phyloP scores from a whole-genome alignment of 352 stramenopile species.

The Phytophthora rubi region DNA sequence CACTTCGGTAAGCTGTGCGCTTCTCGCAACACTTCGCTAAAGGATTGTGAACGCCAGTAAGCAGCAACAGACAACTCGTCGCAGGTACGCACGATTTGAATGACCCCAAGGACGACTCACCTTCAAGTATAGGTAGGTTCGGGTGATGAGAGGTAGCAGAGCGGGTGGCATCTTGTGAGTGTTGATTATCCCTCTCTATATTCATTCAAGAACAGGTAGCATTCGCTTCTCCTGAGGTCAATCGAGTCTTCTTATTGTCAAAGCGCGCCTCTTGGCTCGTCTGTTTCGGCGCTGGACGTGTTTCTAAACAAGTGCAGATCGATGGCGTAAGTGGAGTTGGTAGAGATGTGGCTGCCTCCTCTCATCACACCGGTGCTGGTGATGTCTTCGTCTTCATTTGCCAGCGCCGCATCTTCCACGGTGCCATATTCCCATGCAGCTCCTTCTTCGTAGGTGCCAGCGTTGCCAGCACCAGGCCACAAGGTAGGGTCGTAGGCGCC shows the following conservation, averaged over 20 bases:
- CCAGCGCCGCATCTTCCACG: slow-evolving; percentile 8
- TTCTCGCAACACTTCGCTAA: slow-evolving; percentile 70
- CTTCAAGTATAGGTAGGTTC: slow-evolving; percentile 19
- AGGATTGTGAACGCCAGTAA: slow-evolving; percentile 36
- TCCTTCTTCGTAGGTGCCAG: slow-evolving; percentile 15
- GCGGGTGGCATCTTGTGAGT: slow-evolving; percentile 19
- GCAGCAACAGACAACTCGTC: background rate
- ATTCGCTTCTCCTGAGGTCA: slow-evolving; percentile 22
- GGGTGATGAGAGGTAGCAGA: slow-evolving; percentile 22
- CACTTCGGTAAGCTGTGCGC: slow-evolving; percentile 87
- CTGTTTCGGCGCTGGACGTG: slow-evolving; percentile 23
- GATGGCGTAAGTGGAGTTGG: slow-evolving; percentile 63
- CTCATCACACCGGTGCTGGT: background rate
- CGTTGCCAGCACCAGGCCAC: slow-evolving; percentile 18
- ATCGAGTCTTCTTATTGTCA: slow-evolving; percentile 24
- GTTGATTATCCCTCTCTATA: slow-evolving; percentile 34
- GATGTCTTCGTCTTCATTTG: slow-evolving; percentile 19
- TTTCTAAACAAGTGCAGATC: slow-evolving; percentile 44
- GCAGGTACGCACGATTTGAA: slow-evolving; percentile 3
- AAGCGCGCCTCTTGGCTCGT: slow-evolving; percentile 26
- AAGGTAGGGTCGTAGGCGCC: slow-evolving; percentile 18
- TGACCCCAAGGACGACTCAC: background rate
- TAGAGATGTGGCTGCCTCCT: slow-evolving; percentile 38
- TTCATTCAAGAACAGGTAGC: slow-evolving; percentile 41
- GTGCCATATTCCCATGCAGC: slow-evolving; percentile 20